phyloP scores from a whole-genome alignment of 192 early-diverging fungal genomes.

The Helicostylum pulchrum region DNA sequence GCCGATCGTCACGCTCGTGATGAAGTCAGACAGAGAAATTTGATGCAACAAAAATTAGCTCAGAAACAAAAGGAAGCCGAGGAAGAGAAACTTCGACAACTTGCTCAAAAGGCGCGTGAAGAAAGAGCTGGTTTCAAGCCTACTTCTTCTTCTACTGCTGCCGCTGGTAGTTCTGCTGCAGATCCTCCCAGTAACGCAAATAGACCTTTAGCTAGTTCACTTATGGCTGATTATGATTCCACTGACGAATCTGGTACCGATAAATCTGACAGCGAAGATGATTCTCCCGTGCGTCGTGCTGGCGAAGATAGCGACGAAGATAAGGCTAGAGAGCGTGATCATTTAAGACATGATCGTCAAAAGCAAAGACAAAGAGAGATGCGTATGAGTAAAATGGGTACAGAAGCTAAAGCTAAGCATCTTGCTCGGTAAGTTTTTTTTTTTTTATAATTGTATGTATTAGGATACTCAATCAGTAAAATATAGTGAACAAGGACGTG shows the following conservation, averaged over 20 bases:
- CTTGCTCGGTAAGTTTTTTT: slow-evolving; percentile 50
- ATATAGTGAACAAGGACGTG: slow-evolving; percentile 72
- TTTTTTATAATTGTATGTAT: neutral
- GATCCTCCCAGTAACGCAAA: slow-evolving; percentile 25
- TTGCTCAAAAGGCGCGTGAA: slow-evolving; percentile 95
- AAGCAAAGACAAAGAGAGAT: slow-evolving; percentile 84
- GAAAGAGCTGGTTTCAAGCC: slow-evolving; percentile 55
- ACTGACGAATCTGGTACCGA: slow-evolving; percentile 29
- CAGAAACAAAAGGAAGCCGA: slow-evolving; percentile 92
- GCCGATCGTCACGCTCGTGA: slow-evolving; percentile 92
- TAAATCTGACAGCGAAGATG: slow-evolving; percentile 34
- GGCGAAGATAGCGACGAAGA: slow-evolving; percentile 57
- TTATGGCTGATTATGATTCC: slow-evolving; percentile 38
- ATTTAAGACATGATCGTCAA: slow-evolving; percentile 77
- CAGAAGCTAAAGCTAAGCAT: slow-evolving; percentile 79
- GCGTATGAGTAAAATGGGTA: slow-evolving; percentile 85
- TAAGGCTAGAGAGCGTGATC: slow-evolving; percentile 77
- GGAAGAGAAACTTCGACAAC: slow-evolving; percentile 81
- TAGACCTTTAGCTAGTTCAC: slow-evolving; percentile 31
- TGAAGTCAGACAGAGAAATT: slow-evolving; percentile 86
- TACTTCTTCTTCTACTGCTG: slow-evolving; percentile 4
- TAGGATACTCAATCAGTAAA: neutral
- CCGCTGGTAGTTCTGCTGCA: slow-evolving; percentile 11
- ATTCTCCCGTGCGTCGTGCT: slow-evolving; percentile 43
- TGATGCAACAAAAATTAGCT: slow-evolving; percentile 89